Conservation (phyloP, 2,329 filamentous ascomycete species). For the Diaporthe longicolla region DNA sequence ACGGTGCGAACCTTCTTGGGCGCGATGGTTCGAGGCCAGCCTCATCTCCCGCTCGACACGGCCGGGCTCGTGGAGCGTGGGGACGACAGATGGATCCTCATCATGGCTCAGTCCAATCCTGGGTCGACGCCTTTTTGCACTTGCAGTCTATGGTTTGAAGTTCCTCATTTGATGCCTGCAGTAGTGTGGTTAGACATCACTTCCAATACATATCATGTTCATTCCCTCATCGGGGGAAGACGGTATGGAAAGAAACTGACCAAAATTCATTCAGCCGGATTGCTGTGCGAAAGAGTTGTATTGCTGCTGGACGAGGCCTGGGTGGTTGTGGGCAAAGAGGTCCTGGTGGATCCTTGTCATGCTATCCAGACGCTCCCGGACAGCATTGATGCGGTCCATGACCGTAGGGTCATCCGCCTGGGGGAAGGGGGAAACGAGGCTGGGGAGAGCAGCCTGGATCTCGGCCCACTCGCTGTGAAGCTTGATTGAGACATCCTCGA, state of each 20-base stretch:
- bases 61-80: slow-evolving; percentile 17
- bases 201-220: neutral
- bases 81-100: slow-evolving; percentile 2
- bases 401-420: slow-evolving; percentile 67
- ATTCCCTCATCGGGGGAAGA: too few species aligned
- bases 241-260: slow-evolving; percentile 43
- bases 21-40: slow-evolving; percentile 12
- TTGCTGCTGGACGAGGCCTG: slow-evolving; percentile 49
- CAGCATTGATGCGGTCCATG: slow-evolving; percentile 66
- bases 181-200: neutral
- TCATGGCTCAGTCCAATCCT: neutral
- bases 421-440: slow-evolving; percentile 65
- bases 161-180: slow-evolving; percentile 5
- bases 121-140: slow-evolving; percentile 33
- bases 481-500: slow-evolving; percentile 56
- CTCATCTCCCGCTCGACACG: slow-evolving; percentile 33
- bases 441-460: slow-evolving; percentile 74
- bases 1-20: neutral
- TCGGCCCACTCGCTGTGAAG: slow-evolving; percentile 71
- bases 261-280: slow-evolving; percentile 54
- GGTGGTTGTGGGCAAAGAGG: slow-evolving; percentile 53
- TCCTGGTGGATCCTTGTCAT: slow-evolving; percentile 66
- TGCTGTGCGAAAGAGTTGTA: slow-evolving; percentile 54
- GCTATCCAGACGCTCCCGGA: slow-evolving; percentile 64
- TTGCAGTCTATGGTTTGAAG: slow-evolving; percentile 26